Conservation (phyloP, 495 filamentous ascomycete genomes). For the Pseudoneurospora amorphoporcata region DNA sequence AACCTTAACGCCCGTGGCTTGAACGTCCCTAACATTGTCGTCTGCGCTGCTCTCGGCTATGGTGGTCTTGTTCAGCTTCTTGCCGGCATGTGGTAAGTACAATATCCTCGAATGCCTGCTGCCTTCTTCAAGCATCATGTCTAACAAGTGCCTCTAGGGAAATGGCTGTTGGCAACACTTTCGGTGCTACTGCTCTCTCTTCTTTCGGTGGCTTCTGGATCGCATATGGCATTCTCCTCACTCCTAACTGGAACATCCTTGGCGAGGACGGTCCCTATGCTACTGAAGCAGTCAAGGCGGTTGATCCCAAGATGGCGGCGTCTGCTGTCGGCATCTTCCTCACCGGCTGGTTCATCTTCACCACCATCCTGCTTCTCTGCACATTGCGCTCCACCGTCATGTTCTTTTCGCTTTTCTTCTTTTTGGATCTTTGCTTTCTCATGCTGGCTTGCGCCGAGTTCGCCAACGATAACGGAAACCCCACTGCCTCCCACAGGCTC, state of each 20-base stretch:
- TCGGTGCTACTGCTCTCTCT: conserved; percentile 91
- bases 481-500: conserved; percentile 25
- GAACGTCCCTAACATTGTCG: conserved; percentile 52
- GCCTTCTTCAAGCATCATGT: neutral
- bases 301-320: conserved; percentile 28
- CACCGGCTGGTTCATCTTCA: conserved; percentile 98
- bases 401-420: conserved; percentile 94
- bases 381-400: conserved; percentile 89
- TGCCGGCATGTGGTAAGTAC: conserved; percentile 95
- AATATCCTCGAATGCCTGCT: neutral
- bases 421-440: conserved; percentile 85
- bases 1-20: conserved; percentile 62
- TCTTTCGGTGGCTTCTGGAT: conserved; percentile 99
- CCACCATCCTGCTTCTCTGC: conserved; percentile 73
- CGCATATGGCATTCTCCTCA: conserved; percentile 78
- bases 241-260: conserved; percentile 48
- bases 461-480: conserved; percentile 23
- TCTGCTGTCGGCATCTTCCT: conserved; percentile 79
- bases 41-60: conserved; percentile 65
- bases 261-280: conserved; percentile 48
- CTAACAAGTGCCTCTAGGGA: conserved; percentile 50
- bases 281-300: conserved; percentile 16
- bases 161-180: conserved; percentile 97
- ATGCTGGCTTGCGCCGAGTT: conserved; percentile 72
- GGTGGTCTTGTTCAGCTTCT: conserved; percentile 86